Evolutionary conservation across 441 rosid species (phyloP).

Genomic region (Kokia cookei): DNA sequence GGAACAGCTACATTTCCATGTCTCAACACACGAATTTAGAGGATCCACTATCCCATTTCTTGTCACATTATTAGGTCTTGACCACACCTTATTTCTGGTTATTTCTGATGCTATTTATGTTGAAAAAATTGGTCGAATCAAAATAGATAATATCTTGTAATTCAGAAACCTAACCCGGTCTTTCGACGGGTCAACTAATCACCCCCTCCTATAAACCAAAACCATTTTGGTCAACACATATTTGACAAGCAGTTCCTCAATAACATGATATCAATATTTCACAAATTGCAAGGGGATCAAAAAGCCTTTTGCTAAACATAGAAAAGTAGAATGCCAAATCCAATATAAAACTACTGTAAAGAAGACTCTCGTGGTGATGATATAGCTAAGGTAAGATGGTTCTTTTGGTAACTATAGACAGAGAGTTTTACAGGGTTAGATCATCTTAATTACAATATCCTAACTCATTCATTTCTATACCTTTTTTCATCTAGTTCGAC

Average conservation of each 20-base stretch:
- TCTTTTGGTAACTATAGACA: background rate
- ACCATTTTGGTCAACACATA: background rate
- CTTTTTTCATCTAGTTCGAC: conserved; percentile 30
- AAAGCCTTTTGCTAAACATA: background rate
- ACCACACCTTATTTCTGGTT: no score
- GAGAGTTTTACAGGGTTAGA: background rate
- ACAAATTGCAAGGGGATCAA: background rate
- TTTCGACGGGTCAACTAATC: background rate
- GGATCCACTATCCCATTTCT: no score
- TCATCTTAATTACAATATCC: background rate
- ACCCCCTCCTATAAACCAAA: background rate
- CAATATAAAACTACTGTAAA: background rate
- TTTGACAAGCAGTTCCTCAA: background rate
- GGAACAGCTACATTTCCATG: no score
- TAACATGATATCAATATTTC: background rate
- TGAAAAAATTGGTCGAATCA: no score
- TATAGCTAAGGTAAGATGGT: background rate
- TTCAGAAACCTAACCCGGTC: background rate
- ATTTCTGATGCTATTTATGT: no score
- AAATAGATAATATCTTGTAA: no score
- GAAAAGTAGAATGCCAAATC: background rate
- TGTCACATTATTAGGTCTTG: no score
- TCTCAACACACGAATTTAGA: no score
- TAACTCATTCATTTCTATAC: background rate
- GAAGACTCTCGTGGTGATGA: background rate